These are phyloP conservation scores for Moesziomyces antarcticus DNA, from an alignment of 1,284 basidiomycete species.

Conservation along the genomic window DNA sequence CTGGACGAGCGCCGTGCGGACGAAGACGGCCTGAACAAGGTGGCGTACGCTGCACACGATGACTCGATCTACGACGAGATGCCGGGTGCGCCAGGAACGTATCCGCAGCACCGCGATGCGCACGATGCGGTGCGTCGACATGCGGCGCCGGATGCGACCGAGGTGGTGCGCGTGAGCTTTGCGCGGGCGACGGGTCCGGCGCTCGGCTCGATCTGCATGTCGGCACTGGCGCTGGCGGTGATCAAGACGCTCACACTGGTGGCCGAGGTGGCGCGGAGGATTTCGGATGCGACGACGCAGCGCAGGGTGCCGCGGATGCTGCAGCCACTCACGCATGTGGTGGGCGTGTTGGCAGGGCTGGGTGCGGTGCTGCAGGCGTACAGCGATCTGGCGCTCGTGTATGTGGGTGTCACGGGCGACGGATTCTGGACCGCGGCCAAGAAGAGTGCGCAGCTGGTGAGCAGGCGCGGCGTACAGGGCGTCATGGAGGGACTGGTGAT, in stretches of 20 bases:
- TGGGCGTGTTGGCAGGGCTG: constrained; percentile 77
- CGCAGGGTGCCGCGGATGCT: constrained; percentile 62
- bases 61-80: constrained; percentile 44
- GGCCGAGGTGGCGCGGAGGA: constrained; percentile 71
- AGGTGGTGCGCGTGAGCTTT: constrained; percentile 80
- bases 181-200: constrained; percentile 82
- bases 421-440: constrained; percentile 82
- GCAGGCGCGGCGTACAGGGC: constrained; percentile 68
- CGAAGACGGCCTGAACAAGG: constrained; percentile 23
- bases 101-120: constrained; percentile 9
- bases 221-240: constrained; percentile 79
- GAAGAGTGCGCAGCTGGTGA: constrained; percentile 74
- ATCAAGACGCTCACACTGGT: constrained; percentile 71
- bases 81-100: constrained; percentile 34
- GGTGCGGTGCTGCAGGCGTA: constrained; percentile 50
- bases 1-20: constrained; percentile 43
- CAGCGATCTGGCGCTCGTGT: constrained; percentile 84
- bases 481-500: constrained; percentile 73
- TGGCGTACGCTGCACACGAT: constrained; percentile 17
- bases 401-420: constrained; percentile 85
- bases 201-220: constrained; percentile 80
- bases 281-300: constrained; percentile 41
- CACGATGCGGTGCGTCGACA: constrained; percentile 9
- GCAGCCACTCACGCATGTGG: constrained; percentile 70
- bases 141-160: constrained; percentile 62